phyloP scores from a whole-genome alignment of 1,139 yeast genomes.

The Saccharomyces uvarum region DNA sequence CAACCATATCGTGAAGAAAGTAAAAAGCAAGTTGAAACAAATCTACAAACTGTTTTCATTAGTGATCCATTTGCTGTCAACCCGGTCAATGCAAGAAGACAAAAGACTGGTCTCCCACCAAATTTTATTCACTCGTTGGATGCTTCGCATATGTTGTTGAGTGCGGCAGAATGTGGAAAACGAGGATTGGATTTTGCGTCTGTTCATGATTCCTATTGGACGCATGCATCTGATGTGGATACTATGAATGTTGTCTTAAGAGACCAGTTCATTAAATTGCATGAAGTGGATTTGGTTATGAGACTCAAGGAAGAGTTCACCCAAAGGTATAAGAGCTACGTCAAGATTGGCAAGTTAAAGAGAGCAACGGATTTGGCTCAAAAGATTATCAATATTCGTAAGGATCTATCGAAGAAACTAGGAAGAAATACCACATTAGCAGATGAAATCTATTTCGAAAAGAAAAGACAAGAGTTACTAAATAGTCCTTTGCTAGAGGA shows the following conservation, averaged over 20 bases:
- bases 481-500: slow-evolving; percentile 46
- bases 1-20: slow-evolving; percentile 82
- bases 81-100: slow-evolving; percentile 82
- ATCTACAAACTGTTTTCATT: slow-evolving; percentile 74
- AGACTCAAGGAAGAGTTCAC: slow-evolving; percentile 73
- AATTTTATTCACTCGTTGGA: slow-evolving; percentile 91
- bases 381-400: slow-evolving; percentile 45
- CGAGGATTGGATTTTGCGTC: slow-evolving; percentile 75
- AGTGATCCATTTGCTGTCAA: slow-evolving; percentile 76
- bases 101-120: slow-evolving; percentile 91
- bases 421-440: slow-evolving; percentile 55
- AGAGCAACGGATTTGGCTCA: slow-evolving; percentile 46
- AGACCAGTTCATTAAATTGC: slow-evolving; percentile 71
- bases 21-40: slow-evolving; percentile 61
- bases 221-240: slow-evolving; percentile 83
- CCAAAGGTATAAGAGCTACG: slow-evolving; percentile 64
- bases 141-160: slow-evolving; percentile 93
- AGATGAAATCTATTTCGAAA: slow-evolving; percentile 71
- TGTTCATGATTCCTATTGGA: slow-evolving; percentile 98
- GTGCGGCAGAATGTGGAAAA: slow-evolving; percentile 74
- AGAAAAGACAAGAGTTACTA: slow-evolving; percentile 50
- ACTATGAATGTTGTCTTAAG: slow-evolving; percentile 66
- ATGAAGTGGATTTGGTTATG: slow-evolving; percentile 62
- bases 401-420: slow-evolving; percentile 41
- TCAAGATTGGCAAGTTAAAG: slow-evolving; percentile 53